phyloP scores from a whole-genome alignment of 768 basidiomycete species.

The Rhodosporidiobolus sp. region DNA sequence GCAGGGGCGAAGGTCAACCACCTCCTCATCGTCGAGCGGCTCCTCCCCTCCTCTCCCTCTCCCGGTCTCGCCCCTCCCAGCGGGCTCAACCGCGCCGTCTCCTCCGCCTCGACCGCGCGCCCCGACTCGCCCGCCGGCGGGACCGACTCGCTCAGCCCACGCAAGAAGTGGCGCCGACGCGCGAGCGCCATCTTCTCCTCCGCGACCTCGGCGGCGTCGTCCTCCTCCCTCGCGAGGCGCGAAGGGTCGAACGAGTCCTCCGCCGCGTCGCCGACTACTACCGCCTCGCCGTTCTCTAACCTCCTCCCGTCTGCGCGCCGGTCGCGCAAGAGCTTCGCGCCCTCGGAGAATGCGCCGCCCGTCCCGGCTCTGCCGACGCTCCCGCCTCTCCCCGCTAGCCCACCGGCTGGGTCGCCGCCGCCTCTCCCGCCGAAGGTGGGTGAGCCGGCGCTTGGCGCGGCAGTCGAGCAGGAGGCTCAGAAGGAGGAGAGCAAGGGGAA shows the following conservation, averaged over 20 bases:
- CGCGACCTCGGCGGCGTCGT: not conserved
- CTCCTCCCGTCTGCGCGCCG: conserved; percentile 1
- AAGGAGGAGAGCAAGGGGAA: conserved; percentile 6
- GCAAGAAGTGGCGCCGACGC: conserved; percentile 5
- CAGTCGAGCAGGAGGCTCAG: too few relatives aligned
- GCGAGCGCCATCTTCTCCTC: conserved; percentile 13
- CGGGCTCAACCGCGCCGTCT: not conserved
- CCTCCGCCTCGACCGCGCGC: not conserved
- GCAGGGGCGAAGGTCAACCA: not conserved
- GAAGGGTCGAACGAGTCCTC: not conserved
- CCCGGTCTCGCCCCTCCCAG: not conserved
- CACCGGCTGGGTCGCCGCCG: too few relatives aligned
- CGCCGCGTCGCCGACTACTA: too few relatives aligned
- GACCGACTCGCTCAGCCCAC: not conserved
- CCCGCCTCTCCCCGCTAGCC: not conserved
- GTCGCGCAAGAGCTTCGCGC: not conserved
- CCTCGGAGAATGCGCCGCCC: conserved; percentile 4
- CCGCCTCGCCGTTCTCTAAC: not conserved
- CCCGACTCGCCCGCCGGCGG: not conserved
- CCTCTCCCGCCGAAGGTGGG: not conserved
- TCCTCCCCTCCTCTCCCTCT: conserved; percentile 2
- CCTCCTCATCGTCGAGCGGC: conserved; percentile 5
- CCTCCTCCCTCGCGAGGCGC: not conserved
- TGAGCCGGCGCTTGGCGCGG: too few relatives aligned
- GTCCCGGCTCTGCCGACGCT: conserved; percentile 2